Evolutionary conservation across 2,329 filamentous ascomycete genomes (phyloP).

Genomic region (Cladosporium cucumerinum): DNA sequence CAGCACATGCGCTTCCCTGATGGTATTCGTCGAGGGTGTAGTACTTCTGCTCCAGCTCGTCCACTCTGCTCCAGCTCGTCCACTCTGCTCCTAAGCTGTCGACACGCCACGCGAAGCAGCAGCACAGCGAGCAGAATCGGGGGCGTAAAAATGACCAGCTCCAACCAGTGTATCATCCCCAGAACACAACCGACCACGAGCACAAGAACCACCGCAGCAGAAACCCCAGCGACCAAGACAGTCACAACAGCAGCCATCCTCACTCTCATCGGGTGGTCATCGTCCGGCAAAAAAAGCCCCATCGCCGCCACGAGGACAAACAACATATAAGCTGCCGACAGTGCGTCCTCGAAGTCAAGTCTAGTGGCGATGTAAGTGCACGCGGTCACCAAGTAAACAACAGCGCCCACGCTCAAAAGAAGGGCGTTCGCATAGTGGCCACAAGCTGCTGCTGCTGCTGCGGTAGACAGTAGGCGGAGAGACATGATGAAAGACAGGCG

Average conservation of each 20-base stretch:
- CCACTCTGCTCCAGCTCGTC: background rate
- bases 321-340: background rate
- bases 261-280: background rate
- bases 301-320: background rate
- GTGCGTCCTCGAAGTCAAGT: background rate
- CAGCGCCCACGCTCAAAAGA: too few species aligned
- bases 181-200: background rate
- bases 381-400: background rate
- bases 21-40: background rate
- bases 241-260: background rate
- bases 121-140: background rate
- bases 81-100: background rate
- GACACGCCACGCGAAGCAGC: background rate
- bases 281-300: background rate
- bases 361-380: background rate
- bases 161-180: background rate
- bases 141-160: background rate
- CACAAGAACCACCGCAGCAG: background rate
- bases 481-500: too few species aligned
- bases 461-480: background rate
- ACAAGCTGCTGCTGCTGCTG: background rate
- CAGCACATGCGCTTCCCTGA: background rate
- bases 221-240: background rate
- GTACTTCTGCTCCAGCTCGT: background rate
- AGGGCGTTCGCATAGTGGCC: background rate